Evolutionary conservation across 352 stramenopile genomes (phyloP).

Genomic region (Globisporangium nunn): DNA sequence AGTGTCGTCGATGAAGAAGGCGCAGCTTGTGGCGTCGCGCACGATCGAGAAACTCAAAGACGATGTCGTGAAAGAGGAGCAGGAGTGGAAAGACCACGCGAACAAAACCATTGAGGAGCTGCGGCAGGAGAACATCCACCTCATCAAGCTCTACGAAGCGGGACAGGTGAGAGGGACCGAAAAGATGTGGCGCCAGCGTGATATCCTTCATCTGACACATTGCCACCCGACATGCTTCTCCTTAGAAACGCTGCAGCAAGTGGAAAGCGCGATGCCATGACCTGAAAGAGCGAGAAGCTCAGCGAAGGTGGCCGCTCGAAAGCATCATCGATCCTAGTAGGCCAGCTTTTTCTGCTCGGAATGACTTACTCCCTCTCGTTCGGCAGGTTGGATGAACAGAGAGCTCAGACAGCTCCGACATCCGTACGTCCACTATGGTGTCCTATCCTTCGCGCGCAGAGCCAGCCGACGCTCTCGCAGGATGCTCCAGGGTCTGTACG

Average conservation of each 20-base stretch:
- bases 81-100: slow-evolving; percentile 45
- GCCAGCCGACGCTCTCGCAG: slow-evolving; percentile 20
- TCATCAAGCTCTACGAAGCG: slow-evolving; percentile 46
- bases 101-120: slow-evolving; percentile 49
- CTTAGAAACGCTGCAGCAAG: slow-evolving; percentile 60
- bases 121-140: slow-evolving; percentile 51
- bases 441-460: slow-evolving; percentile 26
- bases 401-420: slow-evolving; percentile 26
- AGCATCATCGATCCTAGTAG: too few species aligned
- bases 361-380: too few species aligned
- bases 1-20: slow-evolving; percentile 54
- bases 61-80: slow-evolving; percentile 37
- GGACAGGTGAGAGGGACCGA: slow-evolving; percentile 25
- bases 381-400: slow-evolving; percentile 24
- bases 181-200: too few species aligned
- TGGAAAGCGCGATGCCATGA: slow-evolving; percentile 59
- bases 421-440: slow-evolving; percentile 13
- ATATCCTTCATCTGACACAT: neutral
- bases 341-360: too few species aligned
- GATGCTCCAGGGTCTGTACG: slow-evolving; percentile 2
- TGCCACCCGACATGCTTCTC: neutral
- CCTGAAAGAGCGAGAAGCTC: slow-evolving; percentile 33
- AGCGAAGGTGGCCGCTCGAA: slow-evolving; percentile 17
- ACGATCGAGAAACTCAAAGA: slow-evolving; percentile 63
- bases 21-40: slow-evolving; percentile 39